Conservation (phyloP, 2,329 filamentous ascomycete species). For the Torrubiella hemipterigena region DNA sequence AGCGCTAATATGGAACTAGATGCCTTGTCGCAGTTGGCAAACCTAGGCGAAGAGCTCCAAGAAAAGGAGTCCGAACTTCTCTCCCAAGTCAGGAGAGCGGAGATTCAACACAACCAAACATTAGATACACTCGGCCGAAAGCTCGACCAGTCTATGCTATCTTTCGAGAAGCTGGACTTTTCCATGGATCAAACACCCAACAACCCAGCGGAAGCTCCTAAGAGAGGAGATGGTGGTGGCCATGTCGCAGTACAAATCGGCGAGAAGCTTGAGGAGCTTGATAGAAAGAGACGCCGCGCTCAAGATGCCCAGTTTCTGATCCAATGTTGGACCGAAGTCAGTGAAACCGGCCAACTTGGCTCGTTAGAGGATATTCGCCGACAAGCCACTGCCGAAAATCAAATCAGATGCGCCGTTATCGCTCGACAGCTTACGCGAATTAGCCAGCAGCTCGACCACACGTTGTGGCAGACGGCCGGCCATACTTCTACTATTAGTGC, state of each 20-base stretch:
- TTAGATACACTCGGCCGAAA: slow-evolving; percentile 79
- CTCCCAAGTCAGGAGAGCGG: slow-evolving; percentile 80
- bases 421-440: slow-evolving; percentile 88
- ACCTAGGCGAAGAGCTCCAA: slow-evolving; percentile 73
- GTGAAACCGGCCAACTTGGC: slow-evolving; percentile 74
- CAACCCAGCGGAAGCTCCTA: slow-evolving; percentile 19
- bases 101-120: slow-evolving; percentile 84
- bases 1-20: slow-evolving; percentile 24
- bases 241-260: slow-evolving; percentile 92
- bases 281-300: slow-evolving; percentile 79
- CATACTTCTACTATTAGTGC: slow-evolving; percentile 27
- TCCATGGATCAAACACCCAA: slow-evolving; percentile 55
- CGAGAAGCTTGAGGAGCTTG: slow-evolving; percentile 84
- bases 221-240: slow-evolving; percentile 48
- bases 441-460: slow-evolving; percentile 76
- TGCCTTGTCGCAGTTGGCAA: slow-evolving; percentile 55
- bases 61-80: slow-evolving; percentile 83
- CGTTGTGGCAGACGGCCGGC: slow-evolving; percentile 58
- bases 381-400: slow-evolving; percentile 78
- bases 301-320: slow-evolving; percentile 91
- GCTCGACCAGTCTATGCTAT: slow-evolving; percentile 81
- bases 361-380: slow-evolving; percentile 81
- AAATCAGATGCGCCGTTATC: slow-evolving; percentile 88
- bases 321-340: slow-evolving; percentile 93
- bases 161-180: slow-evolving; percentile 81